Evolutionary conservation across 2,329 filamentous ascomycete species (phyloP).

Genomic region (Pyrenochaeta sp.): DNA sequence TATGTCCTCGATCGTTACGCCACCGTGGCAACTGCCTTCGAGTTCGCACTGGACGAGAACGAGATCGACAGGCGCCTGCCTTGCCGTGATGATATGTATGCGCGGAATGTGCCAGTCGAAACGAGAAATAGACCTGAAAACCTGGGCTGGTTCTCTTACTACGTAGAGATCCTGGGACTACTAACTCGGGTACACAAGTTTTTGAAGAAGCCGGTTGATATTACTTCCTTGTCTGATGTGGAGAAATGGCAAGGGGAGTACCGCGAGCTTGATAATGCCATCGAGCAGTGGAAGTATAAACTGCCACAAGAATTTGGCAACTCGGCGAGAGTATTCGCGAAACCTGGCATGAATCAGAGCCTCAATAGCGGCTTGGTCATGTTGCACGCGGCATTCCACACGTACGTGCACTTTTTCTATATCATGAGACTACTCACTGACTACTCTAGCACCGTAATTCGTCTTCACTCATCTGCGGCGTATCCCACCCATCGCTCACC

Average conservation of each 20-base stretch:
- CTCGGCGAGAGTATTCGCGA: slow-evolving; percentile 76
- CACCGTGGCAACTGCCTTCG: slow-evolving; percentile 89
- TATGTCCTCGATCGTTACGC: slow-evolving; percentile 91
- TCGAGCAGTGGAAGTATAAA: slow-evolving; percentile 84
- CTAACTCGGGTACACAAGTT: slow-evolving; percentile 89
- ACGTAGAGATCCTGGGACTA: slow-evolving; percentile 88
- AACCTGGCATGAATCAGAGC: slow-evolving; percentile 68
- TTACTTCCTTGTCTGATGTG: slow-evolving; percentile 82
- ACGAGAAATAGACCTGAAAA: slow-evolving; percentile 82
- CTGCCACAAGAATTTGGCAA: slow-evolving; percentile 86
- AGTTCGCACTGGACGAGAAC: slow-evolving; percentile 87
- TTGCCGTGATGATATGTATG: slow-evolving; percentile 86
- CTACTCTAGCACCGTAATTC: slow-evolving; percentile 73
- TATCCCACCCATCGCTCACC: slow-evolving; percentile 89
- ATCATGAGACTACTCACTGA: slow-evolving; percentile 25
- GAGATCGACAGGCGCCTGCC: slow-evolving; percentile 89
- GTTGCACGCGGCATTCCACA: slow-evolving; percentile 90
- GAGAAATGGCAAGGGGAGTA: slow-evolving; percentile 90
- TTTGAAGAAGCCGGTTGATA: slow-evolving; percentile 87
- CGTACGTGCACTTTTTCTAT: slow-evolving; percentile 58
- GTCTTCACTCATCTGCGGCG: slow-evolving; percentile 88
- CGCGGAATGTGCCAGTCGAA: slow-evolving; percentile 82
- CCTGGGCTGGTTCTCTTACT: slow-evolving; percentile 86
- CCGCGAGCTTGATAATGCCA: slow-evolving; percentile 80
- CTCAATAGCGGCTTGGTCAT: slow-evolving; percentile 88